Percentiles rank a stretch among this genome's conserved stretches.
These are phyloP conservation scores for Rhododendron simsii DNA, from an alignment of 148 eudicot species.

Conservation along the genomic window DNA sequence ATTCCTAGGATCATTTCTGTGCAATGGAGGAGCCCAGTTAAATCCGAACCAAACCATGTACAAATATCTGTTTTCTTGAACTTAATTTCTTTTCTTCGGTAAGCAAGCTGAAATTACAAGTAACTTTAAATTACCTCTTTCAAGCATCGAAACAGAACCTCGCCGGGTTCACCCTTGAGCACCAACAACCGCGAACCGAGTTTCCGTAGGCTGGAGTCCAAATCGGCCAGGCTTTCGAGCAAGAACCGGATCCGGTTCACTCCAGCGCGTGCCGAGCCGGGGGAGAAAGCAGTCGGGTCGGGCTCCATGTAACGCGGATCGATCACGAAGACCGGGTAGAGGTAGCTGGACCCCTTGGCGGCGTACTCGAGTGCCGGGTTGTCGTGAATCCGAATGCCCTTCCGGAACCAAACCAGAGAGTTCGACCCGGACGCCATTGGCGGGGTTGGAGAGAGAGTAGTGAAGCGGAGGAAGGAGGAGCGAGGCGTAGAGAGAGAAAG, in stretches of 20 bases:
- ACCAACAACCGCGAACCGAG: slow-evolving; percentile 75
- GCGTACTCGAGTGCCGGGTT: slow-evolving; percentile 67
- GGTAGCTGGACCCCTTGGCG: slow-evolving; percentile 33
- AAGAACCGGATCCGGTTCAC: slow-evolving; percentile 74
- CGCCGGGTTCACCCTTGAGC: slow-evolving; percentile 70
- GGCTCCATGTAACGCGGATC: slow-evolving; percentile 90
- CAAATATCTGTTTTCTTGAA: no score
- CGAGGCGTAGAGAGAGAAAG: slow-evolving; percentile 6
- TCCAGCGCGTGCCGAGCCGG: slow-evolving; percentile 63
- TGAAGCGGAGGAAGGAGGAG: neutral
- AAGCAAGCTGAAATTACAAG: neutral
- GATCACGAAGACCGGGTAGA: slow-evolving; percentile 70
- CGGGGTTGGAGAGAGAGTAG: neutral
- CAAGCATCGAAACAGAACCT: slow-evolving; percentile 52
- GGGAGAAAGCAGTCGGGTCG: slow-evolving; percentile 49
- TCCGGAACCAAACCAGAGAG: slow-evolving; percentile 84
- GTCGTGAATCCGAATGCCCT: slow-evolving; percentile 87
- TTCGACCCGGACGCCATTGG: slow-evolving; percentile 35
- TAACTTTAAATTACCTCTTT: slow-evolving; percentile 50
- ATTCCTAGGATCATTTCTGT: no score
- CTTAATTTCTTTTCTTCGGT: neutral
- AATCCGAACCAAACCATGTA: no score
- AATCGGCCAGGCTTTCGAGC: slow-evolving; percentile 69
- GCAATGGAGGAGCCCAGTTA: no score
- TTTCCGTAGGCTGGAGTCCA: slow-evolving; percentile 45